These are phyloP conservation scores for Penicillium pancosmium DNA, from an alignment of 495 filamentous ascomycete species.

Conservation along the genomic window DNA sequence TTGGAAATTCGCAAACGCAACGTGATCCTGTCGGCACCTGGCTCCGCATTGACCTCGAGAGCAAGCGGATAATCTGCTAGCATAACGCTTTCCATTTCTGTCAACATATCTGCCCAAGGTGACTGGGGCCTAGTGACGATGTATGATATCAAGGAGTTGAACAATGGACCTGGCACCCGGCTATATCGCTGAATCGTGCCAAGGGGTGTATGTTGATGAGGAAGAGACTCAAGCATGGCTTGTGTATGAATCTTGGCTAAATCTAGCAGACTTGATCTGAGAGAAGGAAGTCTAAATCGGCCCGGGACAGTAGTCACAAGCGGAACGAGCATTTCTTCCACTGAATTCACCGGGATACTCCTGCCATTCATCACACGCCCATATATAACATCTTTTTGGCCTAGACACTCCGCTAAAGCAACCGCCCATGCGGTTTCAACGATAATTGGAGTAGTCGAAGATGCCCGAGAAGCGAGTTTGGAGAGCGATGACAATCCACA, in stretches of 20 bases:
- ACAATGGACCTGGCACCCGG: conserved; percentile 21
- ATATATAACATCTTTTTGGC: conserved; percentile 45
- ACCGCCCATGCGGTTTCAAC: conserved; percentile 16
- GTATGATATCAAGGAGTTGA: conserved; percentile 18
- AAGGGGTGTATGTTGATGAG: conserved; percentile 27
- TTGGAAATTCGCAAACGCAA: conserved; percentile 21
- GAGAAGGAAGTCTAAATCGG: conserved; percentile 31
- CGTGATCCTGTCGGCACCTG: conserved; percentile 16
- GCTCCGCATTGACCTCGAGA: conserved; percentile 28
- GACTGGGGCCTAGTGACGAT: conserved; percentile 4
- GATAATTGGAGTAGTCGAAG: conserved; percentile 9
- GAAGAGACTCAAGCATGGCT: not conserved
- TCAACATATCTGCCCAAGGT: conserved; percentile 11
- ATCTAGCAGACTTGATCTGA: not conserved
- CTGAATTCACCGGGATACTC: conserved; percentile 41
- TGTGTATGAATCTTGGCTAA: not conserved
- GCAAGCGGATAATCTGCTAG: conserved; percentile 27
- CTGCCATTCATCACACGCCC: conserved; percentile 33
- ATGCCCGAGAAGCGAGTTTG: conserved; percentile 9
- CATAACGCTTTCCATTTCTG: conserved; percentile 27
- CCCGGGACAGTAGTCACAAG: conserved; percentile 80
- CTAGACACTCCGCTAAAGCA: conserved; percentile 8
- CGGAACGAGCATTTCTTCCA: conserved; percentile 72
- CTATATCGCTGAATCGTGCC: conserved; percentile 29
- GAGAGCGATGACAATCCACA: conserved; percentile 12